These are phyloP conservation scores for Solanum sitiens DNA, from an alignment of 257 asterid species.

Conservation along the genomic window DNA sequence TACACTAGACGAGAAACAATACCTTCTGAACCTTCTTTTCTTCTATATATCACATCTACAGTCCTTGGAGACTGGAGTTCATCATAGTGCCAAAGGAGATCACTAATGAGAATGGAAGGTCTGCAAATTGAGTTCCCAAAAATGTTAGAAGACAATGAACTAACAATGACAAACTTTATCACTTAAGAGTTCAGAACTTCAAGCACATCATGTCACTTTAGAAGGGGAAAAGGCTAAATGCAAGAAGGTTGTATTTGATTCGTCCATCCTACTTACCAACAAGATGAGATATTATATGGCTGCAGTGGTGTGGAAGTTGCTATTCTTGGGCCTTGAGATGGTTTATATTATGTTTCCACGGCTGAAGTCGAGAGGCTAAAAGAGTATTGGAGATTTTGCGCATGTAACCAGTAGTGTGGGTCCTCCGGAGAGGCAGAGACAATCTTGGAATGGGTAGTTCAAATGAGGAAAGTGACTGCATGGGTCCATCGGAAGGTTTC, in stretches of 20 bases:
- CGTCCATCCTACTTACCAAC: background rate
- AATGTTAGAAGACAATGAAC: background rate
- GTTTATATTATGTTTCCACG: background rate
- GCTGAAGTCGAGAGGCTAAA: background rate
- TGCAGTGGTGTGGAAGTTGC: background rate
- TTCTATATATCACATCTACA: slow-evolving; percentile 35
- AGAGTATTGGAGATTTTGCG: background rate
- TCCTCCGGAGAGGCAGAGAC: background rate
- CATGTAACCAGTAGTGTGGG: background rate
- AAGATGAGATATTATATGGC: background rate
- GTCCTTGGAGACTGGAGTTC: slow-evolving; percentile 35
- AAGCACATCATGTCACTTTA: background rate
- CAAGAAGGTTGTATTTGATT: background rate
- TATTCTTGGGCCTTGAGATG: background rate
- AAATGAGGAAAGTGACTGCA: background rate
- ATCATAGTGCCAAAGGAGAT: slow-evolving; percentile 57
- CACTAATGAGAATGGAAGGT: slow-evolving; percentile 78
- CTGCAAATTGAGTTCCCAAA: slow-evolving; percentile 33
- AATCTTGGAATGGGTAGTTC: background rate
- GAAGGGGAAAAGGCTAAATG: background rate
- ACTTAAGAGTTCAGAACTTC: background rate
- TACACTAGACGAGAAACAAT: slow-evolving; percentile 4
- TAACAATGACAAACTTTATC: background rate
- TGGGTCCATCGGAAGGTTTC: background rate
- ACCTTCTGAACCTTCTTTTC: slow-evolving; percentile 51